A percentile compares a stretch with the other conserved stretches of the same genome.
These are phyloP conservation scores for Hypericum androsaemum DNA, from an alignment of 345 rosid genomes.

Conservation along the genomic window DNA sequence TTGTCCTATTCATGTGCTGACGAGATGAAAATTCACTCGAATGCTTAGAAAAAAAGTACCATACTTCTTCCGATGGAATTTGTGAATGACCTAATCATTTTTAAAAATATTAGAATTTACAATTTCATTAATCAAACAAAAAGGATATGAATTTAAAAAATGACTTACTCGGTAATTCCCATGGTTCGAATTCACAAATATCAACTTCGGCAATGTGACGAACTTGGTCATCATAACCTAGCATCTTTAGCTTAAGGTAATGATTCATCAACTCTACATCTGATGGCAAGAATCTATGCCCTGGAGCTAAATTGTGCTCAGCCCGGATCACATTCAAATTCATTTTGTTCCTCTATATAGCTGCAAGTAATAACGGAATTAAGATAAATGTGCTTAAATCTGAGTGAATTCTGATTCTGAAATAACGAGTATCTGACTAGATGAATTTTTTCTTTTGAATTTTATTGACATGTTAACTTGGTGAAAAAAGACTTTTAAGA, in stretches of 20 bases:
- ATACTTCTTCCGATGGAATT: not conserved
- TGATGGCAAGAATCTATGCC: not conserved
- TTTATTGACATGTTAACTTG: no score
- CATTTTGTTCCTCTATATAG: no score
- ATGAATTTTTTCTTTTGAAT: no score
- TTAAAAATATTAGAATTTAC: no score
- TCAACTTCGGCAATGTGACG: not conserved
- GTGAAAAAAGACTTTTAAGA: no score
- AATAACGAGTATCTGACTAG: no score
- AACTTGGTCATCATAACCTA: not conserved
- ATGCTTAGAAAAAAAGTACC: not conserved
- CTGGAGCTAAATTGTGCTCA: slow-evolving; percentile 1
- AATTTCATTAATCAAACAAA: no score
- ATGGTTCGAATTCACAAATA: not conserved
- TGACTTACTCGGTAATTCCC: slow-evolving; percentile 1
- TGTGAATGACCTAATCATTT: not conserved
- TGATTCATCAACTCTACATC: not conserved
- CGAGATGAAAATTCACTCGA: not conserved
- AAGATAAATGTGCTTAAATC: no score
- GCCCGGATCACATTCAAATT: no score
- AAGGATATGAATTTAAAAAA: not conserved
- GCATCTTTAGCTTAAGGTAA: not conserved
- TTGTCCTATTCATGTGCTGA: not conserved
- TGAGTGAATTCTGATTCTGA: no score
- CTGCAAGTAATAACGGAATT: no score